Percentiles rank a stretch among this genome's conserved stretches.
Evolutionary conservation across 768 basidiomycete species (phyloP).

Genomic region (Neoboletus subvelutipes): DNA sequence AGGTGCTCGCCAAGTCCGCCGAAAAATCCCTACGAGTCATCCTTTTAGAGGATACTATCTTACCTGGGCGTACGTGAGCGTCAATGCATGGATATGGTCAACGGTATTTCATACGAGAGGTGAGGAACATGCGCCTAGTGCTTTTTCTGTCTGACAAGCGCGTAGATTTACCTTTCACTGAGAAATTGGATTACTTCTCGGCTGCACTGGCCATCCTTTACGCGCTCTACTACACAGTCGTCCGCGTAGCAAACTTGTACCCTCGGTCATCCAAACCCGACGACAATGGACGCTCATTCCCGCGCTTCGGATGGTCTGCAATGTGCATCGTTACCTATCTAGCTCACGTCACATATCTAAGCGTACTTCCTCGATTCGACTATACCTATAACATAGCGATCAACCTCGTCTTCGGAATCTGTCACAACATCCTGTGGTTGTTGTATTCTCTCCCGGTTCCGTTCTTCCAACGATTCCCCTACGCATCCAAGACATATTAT

Average conservation of each 20-base stretch:
- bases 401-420: constrained; percentile 72
- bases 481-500: constrained; percentile 53
- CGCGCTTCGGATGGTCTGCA: constrained; percentile 43
- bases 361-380: constrained; percentile 75
- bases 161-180: constrained; percentile 78
- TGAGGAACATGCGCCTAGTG: constrained; percentile 33
- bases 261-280: constrained; percentile 34
- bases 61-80: constrained; percentile 62
- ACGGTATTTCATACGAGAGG: constrained; percentile 91
- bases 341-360: constrained; percentile 77
- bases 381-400: constrained; percentile 92
- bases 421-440: constrained; percentile 83
- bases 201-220: constrained; percentile 83
- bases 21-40: constrained; percentile 50
- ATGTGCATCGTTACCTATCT: constrained; percentile 57
- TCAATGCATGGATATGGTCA: constrained; percentile 94
- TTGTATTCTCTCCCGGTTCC: constrained; percentile 58
- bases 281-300: constrained; percentile 16
- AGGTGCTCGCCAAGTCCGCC: constrained; percentile 53
- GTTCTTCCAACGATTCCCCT: constrained; percentile 54
- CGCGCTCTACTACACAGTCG: constrained; percentile 72
- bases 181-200: constrained; percentile 93
- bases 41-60: constrained; percentile 72
- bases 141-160: constrained; percentile 7
- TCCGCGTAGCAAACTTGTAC: constrained; percentile 79